phyloP scores from a whole-genome alignment of 1,284 basidiomycete genomes.

The Papiliotrema terrestris region DNA sequence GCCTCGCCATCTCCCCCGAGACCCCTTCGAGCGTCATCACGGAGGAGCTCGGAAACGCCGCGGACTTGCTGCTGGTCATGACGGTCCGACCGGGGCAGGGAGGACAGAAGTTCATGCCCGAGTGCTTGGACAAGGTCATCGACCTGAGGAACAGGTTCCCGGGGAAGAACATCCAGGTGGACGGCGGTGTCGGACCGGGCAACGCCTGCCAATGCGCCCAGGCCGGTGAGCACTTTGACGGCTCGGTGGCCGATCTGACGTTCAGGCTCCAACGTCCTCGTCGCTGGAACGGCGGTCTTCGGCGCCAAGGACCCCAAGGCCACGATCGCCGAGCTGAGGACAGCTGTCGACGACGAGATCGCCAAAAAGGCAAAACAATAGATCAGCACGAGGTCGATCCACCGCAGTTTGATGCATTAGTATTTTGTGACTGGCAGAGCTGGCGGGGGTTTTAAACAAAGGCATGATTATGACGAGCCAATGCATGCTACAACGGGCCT shows the following conservation, averaged over 20 bases:
- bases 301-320: constrained; percentile 70
- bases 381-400: not conserved
- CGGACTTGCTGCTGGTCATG: constrained; percentile 96
- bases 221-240: constrained; percentile 61
- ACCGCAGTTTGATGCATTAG: too few species aligned
- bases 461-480: not conserved
- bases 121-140: constrained; percentile 75
- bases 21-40: constrained; percentile 82
- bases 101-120: constrained; percentile 93
- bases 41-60: constrained; percentile 70
- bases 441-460: too few species aligned
- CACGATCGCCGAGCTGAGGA: constrained; percentile 71
- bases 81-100: constrained; percentile 91
- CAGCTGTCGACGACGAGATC: constrained; percentile 61
- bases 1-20: constrained; percentile 90
- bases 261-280: constrained; percentile 92
- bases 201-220: constrained; percentile 86
- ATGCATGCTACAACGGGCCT: not conserved
- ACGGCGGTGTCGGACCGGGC: constrained; percentile 91
- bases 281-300: constrained; percentile 96
- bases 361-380: constrained; percentile 10
- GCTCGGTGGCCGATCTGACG: not conserved
- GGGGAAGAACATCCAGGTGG: constrained; percentile 89
- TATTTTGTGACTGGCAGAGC: too few species aligned
- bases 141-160: constrained; percentile 86